A percentile compares a stretch with the other conserved stretches of the same genome.
phyloP scores from a whole-genome alignment of 805 yeast species.

The Zygoascus flipseniorum region DNA sequence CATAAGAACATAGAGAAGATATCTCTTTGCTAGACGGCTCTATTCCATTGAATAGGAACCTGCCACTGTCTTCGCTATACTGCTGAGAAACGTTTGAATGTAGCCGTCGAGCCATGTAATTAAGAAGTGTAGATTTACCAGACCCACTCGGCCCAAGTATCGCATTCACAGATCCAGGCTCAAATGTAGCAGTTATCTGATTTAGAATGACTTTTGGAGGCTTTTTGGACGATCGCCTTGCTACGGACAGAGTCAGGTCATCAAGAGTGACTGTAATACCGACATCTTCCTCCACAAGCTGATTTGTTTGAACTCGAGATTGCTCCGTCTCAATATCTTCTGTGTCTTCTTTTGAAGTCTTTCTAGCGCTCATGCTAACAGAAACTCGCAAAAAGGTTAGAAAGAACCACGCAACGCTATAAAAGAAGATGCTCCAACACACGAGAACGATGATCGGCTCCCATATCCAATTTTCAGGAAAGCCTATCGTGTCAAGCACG shows the following conservation, averaged over 20 bases:
- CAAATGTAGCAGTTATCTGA: conserved; percentile 43
- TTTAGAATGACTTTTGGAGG: conserved; percentile 33
- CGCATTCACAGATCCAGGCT: conserved; percentile 52
- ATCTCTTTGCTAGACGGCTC: conserved; percentile 30
- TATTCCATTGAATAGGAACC: conserved; percentile 36
- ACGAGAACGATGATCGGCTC: conserved; percentile 55
- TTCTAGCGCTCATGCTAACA: conserved; percentile 38
- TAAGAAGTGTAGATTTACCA: conserved; percentile 64
- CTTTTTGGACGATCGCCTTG: conserved; percentile 10
- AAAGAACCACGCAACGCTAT: conserved; percentile 39
- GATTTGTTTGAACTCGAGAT: not conserved
- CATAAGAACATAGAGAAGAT: conserved; percentile 56
- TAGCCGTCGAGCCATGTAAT: conserved; percentile 53
- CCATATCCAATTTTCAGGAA: conserved; percentile 52
- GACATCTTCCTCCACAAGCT: not conserved
- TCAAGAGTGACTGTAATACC: conserved; percentile 19
- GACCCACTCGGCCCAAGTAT: conserved; percentile 80
- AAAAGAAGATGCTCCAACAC: conserved; percentile 52
- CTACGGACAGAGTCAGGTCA: conserved; percentile 19
- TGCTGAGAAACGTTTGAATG: conserved; percentile 29
- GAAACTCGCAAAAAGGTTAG: conserved; percentile 44
- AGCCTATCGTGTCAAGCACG: conserved; percentile 51
- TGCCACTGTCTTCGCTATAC: conserved; percentile 32
- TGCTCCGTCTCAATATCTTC: not conserved
- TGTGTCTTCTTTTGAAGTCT: conserved; percentile 13